Evolutionary conservation across 768 basidiomycete species (phyloP).

Genomic region (Hygrophorus pudorinus): DNA sequence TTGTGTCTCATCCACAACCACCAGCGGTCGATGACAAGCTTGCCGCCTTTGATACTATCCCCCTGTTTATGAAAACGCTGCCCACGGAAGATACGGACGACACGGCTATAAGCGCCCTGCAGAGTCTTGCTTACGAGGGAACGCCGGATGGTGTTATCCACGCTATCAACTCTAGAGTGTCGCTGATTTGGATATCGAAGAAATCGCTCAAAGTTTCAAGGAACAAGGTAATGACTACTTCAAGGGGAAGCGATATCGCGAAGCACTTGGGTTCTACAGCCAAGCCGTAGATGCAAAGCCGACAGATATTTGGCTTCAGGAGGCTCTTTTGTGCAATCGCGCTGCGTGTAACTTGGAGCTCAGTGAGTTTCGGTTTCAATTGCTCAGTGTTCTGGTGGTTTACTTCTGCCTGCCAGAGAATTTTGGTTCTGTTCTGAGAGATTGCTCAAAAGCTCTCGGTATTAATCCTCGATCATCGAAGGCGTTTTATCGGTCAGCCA

Average conservation of each 20-base stretch:
- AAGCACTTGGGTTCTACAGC: conserved; percentile 84
- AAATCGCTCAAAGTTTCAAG: conserved; percentile 88
- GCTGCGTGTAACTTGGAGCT: conserved; percentile 91
- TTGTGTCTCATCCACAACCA: conserved; percentile 16
- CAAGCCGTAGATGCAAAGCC: conserved; percentile 85
- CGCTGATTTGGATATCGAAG: conserved; percentile 27
- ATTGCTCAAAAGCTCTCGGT: conserved; percentile 65
- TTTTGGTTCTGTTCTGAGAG: conserved; percentile 75
- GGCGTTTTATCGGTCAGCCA: conserved; percentile 77
- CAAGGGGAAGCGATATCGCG: conserved; percentile 74
- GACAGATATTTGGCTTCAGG: conserved; percentile 42
- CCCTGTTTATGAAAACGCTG: conserved; percentile 88
- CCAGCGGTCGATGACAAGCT: conserved; percentile 28
- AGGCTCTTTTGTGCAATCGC: conserved; percentile 76
- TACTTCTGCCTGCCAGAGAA: conserved; percentile 47
- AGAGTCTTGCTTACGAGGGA: conserved; percentile 81
- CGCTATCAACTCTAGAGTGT: not conserved
- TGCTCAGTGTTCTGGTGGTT: conserved; percentile 3
- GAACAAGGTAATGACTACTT: conserved; percentile 95
- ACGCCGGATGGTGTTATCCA: conserved; percentile 94
- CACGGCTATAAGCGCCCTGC: conserved; percentile 67
- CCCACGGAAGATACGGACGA: conserved; percentile 63
- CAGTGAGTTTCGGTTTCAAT: conserved; percentile 33
- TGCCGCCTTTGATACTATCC: conserved; percentile 50
- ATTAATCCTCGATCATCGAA: conserved; percentile 65